These are phyloP conservation scores for Wickerhamiella dianesei DNA, from an alignment of 805 yeast species.

Conservation along the genomic window DNA sequence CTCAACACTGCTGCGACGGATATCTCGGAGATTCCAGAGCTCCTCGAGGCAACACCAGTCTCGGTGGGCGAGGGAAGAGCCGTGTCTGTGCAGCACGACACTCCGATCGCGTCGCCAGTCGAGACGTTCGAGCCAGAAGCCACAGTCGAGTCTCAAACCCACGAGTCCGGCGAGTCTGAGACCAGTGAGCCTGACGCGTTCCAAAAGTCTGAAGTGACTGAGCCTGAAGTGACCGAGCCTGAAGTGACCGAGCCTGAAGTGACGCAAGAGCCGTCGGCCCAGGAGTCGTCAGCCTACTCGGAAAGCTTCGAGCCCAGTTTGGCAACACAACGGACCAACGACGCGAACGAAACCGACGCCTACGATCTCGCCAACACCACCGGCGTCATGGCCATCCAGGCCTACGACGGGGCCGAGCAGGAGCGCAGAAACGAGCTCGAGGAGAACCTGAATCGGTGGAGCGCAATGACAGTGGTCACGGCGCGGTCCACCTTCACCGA, in stretches of 20 bases:
- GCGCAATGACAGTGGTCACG: background rate
- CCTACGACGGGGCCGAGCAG: background rate
- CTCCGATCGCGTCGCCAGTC: too few relatives aligned
- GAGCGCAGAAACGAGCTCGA: background rate
- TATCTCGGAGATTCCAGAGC: background rate
- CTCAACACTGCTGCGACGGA: background rate
- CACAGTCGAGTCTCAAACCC: too few relatives aligned
- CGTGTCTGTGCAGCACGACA: background rate
- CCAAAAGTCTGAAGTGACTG: too few relatives aligned
- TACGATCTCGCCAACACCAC: conserved; percentile 1
- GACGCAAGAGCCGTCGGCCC: background rate
- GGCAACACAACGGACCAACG: background rate
- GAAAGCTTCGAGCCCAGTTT: background rate
- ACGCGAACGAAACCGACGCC: background rate
- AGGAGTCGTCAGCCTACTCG: background rate
- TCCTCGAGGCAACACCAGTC: background rate
- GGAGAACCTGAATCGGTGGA: conserved; percentile 2
- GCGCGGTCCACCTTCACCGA: conserved; percentile 1
- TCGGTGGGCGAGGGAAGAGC: background rate
- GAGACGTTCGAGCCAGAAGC: too few relatives aligned
- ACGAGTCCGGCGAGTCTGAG: too few relatives aligned
- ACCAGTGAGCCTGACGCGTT: too few relatives aligned
- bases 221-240: too few relatives aligned
- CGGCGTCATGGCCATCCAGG: background rate
- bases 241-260: too few relatives aligned